phyloP scores from a whole-genome alignment of 1,284 basidiomycete genomes.

The Volvariella surrecta region DNA sequence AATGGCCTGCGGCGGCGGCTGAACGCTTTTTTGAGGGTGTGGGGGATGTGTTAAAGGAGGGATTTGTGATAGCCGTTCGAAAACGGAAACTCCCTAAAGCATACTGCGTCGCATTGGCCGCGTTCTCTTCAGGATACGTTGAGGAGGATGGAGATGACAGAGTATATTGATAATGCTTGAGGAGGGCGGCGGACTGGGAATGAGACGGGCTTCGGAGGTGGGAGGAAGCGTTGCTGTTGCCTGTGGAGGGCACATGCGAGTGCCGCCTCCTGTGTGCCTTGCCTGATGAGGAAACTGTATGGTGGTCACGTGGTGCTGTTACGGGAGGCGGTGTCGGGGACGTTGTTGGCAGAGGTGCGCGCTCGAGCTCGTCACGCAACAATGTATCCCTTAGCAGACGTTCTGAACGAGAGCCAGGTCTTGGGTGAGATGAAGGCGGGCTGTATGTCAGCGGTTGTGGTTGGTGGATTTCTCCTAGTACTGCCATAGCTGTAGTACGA shows the following conservation, averaged over 20 bases:
- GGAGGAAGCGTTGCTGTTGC: background rate
- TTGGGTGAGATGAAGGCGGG: conserved; percentile 4
- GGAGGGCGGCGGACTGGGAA: conserved; percentile 3
- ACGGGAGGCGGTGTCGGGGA: background rate
- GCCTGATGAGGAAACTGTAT: background rate
- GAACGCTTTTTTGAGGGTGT: conserved; percentile 3
- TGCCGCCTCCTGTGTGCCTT: conserved; percentile 4
- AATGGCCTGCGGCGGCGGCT: background rate
- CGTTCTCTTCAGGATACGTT: conserved; percentile 9
- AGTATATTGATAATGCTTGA: conserved; percentile 5
- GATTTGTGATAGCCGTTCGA: conserved; percentile 17
- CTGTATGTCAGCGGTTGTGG: background rate
- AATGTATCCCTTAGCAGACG: conserved; percentile 50
- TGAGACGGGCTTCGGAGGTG: conserved; percentile 7
- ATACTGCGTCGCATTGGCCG: conserved; percentile 8
- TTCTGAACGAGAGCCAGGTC: conserved; percentile 34
- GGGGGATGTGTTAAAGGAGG: conserved; percentile 3
- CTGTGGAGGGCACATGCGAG: conserved; percentile 2
- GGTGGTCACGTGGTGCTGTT: background rate
- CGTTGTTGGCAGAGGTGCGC: conserved; percentile 14
- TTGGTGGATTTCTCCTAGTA: conserved; percentile 1
- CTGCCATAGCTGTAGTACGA: too few relatives aligned
- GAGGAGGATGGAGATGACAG: conserved; percentile 5
- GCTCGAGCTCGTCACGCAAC: conserved; percentile 35
- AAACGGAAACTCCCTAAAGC: conserved; percentile 20